Conservation (phyloP, 495 filamentous ascomycete species). For the Melanomma pulvis-pyrius region DNA sequence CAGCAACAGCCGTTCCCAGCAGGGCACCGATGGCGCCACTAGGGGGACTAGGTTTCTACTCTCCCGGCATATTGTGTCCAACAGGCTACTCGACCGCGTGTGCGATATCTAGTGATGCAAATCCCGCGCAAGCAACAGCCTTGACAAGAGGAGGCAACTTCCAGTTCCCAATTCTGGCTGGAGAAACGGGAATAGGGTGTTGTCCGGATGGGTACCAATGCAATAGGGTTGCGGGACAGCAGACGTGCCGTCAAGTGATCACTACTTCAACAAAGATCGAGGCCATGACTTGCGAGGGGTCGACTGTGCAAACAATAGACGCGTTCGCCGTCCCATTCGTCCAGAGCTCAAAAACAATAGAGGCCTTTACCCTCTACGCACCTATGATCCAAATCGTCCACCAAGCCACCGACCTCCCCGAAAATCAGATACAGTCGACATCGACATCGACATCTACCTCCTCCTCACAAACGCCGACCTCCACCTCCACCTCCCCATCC, state of each 20-base stretch:
- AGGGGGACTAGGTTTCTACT: conserved; percentile 23
- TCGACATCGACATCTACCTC: background rate
- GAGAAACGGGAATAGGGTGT: conserved; percentile 19
- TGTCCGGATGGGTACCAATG: conserved; percentile 16
- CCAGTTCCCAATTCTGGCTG: conserved; percentile 14
- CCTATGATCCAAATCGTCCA: conserved; percentile 20
- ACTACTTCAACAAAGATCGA: conserved; percentile 4
- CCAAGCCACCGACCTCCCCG: conserved; percentile 7
- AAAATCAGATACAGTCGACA: background rate
- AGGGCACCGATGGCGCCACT: background rate
- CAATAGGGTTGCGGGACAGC: background rate
- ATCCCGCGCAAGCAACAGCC: background rate
- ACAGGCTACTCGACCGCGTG: conserved; percentile 21
- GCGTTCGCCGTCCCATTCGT: conserved; percentile 10
- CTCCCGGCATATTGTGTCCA: conserved; percentile 19
- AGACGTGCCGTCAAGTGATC: conserved; percentile 8
- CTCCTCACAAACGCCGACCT: background rate
- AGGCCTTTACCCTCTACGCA: conserved; percentile 11
- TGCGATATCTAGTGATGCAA: conserved; percentile 1
- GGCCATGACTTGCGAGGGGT: conserved; percentile 1
- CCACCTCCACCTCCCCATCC: background rate
- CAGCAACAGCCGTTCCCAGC: conserved; percentile 9
- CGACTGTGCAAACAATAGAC: background rate
- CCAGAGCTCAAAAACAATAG: background rate
- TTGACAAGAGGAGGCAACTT: background rate